Conservation (phyloP, 495 filamentous ascomycete species). For the Hypoxylon intermedium region DNA sequence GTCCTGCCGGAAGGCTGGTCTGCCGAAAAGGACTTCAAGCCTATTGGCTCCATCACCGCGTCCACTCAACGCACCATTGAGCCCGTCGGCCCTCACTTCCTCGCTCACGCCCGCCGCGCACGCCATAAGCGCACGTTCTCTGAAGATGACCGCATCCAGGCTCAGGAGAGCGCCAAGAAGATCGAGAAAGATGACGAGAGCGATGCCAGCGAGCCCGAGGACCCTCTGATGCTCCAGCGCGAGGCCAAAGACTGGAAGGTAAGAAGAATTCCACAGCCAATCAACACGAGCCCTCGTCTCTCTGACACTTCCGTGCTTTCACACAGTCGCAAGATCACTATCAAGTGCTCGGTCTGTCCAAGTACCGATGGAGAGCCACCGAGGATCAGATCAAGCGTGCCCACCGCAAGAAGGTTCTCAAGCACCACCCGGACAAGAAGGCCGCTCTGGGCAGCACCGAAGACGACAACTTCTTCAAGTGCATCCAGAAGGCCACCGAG, state of each 20-base stretch:
- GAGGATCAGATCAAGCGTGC: conserved; percentile 98
- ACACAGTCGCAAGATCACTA: conserved; percentile 93
- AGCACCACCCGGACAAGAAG: conserved; percentile 98
- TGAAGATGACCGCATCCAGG: conserved; percentile 96
- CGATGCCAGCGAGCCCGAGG: conserved; percentile 91
- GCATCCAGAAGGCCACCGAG: conserved; percentile 97
- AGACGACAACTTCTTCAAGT: conserved; percentile 99
- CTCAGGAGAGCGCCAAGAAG: conserved; percentile 91
- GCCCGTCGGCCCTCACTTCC: conserved; percentile 95
- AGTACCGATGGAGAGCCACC: conserved; percentile 88
- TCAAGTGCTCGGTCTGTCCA: conserved; percentile 89
- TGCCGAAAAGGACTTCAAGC: conserved; percentile 90
- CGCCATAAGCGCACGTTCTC: conserved; percentile 97
- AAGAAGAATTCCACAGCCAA: conserved; percentile 36
- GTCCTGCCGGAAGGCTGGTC: conserved; percentile 81
- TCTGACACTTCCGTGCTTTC: conserved; percentile 18
- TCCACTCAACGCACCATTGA: conserved; percentile 85
- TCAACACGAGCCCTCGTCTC: neutral
- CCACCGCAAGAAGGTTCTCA: conserved; percentile 98
- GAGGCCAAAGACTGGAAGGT: conserved; percentile 99
- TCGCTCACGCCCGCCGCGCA: conserved; percentile 93
- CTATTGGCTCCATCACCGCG: conserved; percentile 66
- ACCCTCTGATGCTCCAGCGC: conserved; percentile 84
- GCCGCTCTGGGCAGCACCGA: conserved; percentile 85
- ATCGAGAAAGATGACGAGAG: conserved; percentile 88